Evolutionary conservation across 257 asterid genomes (phyloP), one percentile per base, ranked within the genome.

Genomic region (Nicotiana knightiana): DNA sequence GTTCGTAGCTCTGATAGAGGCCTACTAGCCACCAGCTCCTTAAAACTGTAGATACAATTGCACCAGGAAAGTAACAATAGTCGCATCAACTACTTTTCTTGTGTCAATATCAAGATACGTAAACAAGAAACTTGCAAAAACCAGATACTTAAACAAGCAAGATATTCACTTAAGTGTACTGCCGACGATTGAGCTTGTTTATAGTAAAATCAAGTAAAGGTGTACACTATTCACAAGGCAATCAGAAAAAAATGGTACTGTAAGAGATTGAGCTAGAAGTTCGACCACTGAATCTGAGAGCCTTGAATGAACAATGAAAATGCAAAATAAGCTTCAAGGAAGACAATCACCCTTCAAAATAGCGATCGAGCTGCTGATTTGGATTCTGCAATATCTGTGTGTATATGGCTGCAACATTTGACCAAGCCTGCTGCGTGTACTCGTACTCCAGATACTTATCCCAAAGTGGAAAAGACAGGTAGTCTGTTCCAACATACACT

Each of bases 401-500:
- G 86, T 94, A 94, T 59, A 96, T 91, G 88, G 92, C 78, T 51
- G 99, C 98, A 81, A 96, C 92, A 68, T 89, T 90, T 63, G 96
- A 78, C 99, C 98, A 96, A 82, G 92, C 97, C 79, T 92, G 95
- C 84, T 93, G 98, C 3, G 93, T 90, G 81, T 91, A 91, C 81
- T 96, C 99, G 81, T 91, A 96, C 85, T 96, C 99, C 54, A 96
- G 87, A 87, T 91, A 96, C 84, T 94, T 96, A 87, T 96, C 99
- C 99, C 99, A 96, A 67, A 96, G 91, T n/a, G 97, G 93, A 86
- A 93, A 94, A 90, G 98, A 93, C 59, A 90, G 86, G 83, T 93
- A 96, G 88, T 96, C 99, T 28, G 97, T 90, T 57, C 99, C 99
- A 83, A 94, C 99, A 90, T 92, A 96, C 48, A 94, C 97, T 81